Conservation (phyloP, 1,284 basidiomycete species). For the Rhodotorula mucilaginosa region DNA sequence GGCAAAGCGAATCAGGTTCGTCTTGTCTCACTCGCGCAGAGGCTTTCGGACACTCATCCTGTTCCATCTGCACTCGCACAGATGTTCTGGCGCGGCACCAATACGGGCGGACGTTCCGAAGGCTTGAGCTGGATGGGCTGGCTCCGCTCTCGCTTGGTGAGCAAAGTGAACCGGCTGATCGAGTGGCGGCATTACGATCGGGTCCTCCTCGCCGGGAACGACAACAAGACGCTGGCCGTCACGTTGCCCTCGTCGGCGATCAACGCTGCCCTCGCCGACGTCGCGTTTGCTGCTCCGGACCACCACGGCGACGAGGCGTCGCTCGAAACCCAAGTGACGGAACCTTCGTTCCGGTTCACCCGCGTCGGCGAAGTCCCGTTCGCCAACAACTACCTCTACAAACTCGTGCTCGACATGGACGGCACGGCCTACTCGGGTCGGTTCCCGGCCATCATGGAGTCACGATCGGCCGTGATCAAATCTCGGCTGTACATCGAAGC, state of each 20-base stretch:
- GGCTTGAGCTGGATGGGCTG: constrained; percentile 26
- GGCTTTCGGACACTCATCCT: neutral
- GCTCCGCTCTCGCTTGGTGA: constrained; percentile 24
- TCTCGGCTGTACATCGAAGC: constrained; percentile 16
- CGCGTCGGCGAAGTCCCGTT: constrained; percentile 12
- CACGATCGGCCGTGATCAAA: constrained; percentile 23
- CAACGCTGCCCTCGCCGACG: constrained; percentile 19
- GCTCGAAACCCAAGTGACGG: constrained; percentile 18
- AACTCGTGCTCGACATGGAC: constrained; percentile 28
- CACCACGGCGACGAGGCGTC: constrained; percentile 17
- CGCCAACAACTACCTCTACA: constrained; percentile 18
- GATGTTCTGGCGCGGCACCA: constrained; percentile 34
- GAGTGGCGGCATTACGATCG: constrained; percentile 18
- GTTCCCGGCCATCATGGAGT: constrained; percentile 21
- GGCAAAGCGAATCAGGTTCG: constrained; percentile 25
- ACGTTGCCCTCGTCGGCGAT: constrained; percentile 11
- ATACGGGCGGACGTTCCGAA: constrained; percentile 29
- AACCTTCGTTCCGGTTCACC: constrained; percentile 30
- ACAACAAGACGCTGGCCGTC: neutral
- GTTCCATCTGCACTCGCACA: neutral
- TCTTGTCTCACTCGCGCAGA: neutral
- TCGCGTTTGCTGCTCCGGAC: constrained; percentile 23
- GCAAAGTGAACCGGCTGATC: constrained; percentile 20
- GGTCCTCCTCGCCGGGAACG: constrained; percentile 12
- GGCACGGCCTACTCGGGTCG: constrained; percentile 37